Conservation (phyloP, 441 rosid genomes). For the Arabidopsis hybrid region DNA sequence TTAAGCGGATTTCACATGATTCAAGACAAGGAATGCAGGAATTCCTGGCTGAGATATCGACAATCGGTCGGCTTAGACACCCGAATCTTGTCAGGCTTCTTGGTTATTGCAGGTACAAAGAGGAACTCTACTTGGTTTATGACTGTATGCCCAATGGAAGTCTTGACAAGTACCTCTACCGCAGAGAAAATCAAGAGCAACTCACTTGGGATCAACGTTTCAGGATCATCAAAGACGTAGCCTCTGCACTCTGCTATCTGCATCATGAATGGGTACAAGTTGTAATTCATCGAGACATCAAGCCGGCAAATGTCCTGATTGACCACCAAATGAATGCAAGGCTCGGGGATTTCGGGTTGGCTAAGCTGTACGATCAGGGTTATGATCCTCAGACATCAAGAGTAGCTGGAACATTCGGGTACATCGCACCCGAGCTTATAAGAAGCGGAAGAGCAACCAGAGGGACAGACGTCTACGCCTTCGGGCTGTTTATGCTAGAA, state of each 20-base stretch:
- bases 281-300: constrained; percentile 41
- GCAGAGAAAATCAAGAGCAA: constrained; percentile 1
- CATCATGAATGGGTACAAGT: constrained; percentile 41
- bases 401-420: constrained; percentile 45
- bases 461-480: constrained; percentile 40
- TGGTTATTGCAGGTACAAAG: constrained; percentile 41
- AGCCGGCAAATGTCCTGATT: constrained; percentile 38
- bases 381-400: constrained; percentile 36
- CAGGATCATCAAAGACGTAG: constrained; percentile 38
- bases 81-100: constrained; percentile 42
- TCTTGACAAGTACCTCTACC: constrained; percentile 37
- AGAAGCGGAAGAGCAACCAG: constrained; percentile 41
- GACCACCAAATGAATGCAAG: constrained; percentile 39
- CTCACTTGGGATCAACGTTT: constrained; percentile 40
- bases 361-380: constrained; percentile 38
- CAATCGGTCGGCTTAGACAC: constrained; percentile 47
- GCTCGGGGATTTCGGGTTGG: constrained; percentile 44
- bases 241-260: constrained; percentile 31
- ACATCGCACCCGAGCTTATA: constrained; percentile 44
- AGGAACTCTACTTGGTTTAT: constrained; percentile 44
- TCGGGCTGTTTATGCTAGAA: constrained; percentile 44
- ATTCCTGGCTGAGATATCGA: constrained; percentile 43
- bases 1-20: constrained; percentile 34
- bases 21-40: constrained; percentile 47
- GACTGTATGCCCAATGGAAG: constrained; percentile 49